Conservation (phyloP, 306 rosid genomes). For the Citrullus colocynthis region DNA sequence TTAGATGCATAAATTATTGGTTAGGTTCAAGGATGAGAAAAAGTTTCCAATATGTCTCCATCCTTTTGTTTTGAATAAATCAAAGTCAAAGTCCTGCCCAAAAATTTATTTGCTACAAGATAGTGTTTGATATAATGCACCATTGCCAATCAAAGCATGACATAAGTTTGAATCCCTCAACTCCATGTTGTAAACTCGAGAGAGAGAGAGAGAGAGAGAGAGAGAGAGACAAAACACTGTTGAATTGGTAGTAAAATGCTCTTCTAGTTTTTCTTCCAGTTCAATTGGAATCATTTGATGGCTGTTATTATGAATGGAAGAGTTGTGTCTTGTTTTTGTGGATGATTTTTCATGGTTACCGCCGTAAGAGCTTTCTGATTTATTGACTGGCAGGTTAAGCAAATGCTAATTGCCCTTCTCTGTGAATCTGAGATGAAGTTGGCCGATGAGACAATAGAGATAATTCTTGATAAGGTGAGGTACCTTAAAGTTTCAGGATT, state of each 20-base stretch:
- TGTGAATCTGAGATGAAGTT: conserved; percentile 71
- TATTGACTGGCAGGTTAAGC: conserved; percentile 48
- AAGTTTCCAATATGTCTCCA: not conserved
- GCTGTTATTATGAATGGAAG: not conserved
- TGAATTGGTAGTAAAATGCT: not conserved
- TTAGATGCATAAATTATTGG: not conserved
- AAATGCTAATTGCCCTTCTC: conserved; percentile 82
- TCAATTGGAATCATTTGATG: not conserved
- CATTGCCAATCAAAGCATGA: no score
- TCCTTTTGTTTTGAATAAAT: not conserved
- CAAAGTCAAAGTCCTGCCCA: not conserved
- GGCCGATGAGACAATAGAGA: conserved; percentile 72
- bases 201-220: no score
- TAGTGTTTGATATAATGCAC: not conserved
- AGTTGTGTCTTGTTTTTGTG: not conserved
- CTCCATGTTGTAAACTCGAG: not conserved
- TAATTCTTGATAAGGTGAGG: conserved; percentile 64
- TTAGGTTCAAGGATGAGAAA: not conserved
- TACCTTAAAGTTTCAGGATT: not conserved
- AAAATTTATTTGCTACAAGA: not conserved
- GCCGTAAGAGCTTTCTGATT: not conserved
- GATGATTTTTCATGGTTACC: not conserved
- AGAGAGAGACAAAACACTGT: not conserved
- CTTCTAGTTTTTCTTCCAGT: not conserved
- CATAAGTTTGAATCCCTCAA: not conserved